phyloP scores from a whole-genome alignment of 768 basidiomycete genomes.

The Mycena metata region DNA sequence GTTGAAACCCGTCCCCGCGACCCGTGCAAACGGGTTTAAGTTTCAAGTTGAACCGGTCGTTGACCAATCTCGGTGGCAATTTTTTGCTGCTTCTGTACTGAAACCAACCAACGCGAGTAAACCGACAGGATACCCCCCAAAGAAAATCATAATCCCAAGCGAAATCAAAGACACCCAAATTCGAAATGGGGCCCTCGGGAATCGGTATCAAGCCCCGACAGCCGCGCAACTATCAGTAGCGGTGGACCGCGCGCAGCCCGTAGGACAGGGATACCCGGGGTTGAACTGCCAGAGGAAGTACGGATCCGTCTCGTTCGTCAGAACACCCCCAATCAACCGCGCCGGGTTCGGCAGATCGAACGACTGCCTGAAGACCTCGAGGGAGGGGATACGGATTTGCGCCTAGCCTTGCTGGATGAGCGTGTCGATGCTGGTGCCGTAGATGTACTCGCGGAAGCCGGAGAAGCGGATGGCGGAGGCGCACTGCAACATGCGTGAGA shows the following conservation, averaged over 20 bases:
- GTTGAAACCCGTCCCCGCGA: too few species aligned
- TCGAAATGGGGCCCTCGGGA: too few species aligned
- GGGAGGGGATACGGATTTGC: slow-evolving; percentile 34
- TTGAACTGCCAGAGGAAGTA: slow-evolving; percentile 38
- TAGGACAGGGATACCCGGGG: slow-evolving; percentile 33
- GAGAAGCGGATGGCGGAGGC: slow-evolving; percentile 40
- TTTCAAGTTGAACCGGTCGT: too few species aligned
- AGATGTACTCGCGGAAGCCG: slow-evolving; percentile 39
- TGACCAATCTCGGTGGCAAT: too few species aligned
- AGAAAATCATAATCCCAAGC: too few species aligned
- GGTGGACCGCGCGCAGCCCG: slow-evolving; percentile 30
- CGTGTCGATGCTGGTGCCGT: slow-evolving; percentile 36
- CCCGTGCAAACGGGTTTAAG: too few species aligned
- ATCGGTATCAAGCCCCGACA: neutral
- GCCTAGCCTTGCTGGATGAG: slow-evolving; percentile 35
- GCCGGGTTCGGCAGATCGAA: slow-evolving; percentile 31
- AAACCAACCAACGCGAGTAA: too few species aligned
- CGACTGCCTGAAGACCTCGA: slow-evolving; percentile 35
- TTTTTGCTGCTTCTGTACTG: too few species aligned
- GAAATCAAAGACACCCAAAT: too few species aligned
- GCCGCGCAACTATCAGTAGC: neutral
- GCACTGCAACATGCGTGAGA: too few species aligned
- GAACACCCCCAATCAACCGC: slow-evolving; percentile 33
- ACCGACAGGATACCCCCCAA: too few species aligned
- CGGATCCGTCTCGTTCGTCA: slow-evolving; percentile 40